phyloP scores from a whole-genome alignment of 176 grass and related monocot genomes.

The Panicum miliaceum region DNA sequence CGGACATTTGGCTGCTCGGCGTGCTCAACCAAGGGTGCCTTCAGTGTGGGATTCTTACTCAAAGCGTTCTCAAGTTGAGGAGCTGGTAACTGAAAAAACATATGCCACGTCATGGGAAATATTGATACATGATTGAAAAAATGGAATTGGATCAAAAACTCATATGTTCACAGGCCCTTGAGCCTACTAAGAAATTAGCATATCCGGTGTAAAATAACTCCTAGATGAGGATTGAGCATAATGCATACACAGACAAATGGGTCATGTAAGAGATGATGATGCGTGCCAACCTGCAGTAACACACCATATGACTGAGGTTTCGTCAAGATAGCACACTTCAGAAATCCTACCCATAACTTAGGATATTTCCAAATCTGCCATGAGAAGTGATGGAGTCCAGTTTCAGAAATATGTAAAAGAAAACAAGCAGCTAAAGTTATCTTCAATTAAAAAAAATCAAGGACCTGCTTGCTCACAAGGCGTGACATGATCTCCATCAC shows the following conservation, averaged over 20 bases:
- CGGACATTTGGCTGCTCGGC: constrained; percentile 79
- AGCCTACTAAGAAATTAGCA: background rate
- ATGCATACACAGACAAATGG: constrained; percentile 29
- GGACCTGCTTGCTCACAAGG: constrained; percentile 90
- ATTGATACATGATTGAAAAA: constrained; percentile 9
- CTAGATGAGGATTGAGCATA: background rate
- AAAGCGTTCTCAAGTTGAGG: constrained; percentile 93
- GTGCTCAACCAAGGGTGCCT: constrained; percentile 81
- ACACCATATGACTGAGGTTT: constrained; percentile 93
- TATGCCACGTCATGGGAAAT: constrained; percentile 17
- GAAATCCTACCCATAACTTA: constrained; percentile 94
- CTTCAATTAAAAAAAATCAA: constrained; percentile 15
- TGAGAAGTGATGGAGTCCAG: constrained; percentile 24
- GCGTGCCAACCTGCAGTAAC: constrained; percentile 73
- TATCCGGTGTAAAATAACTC: background rate
- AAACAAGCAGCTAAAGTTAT: background rate
- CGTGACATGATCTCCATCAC: constrained; percentile 93
- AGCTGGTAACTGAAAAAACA: constrained; percentile 74
- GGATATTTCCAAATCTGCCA: constrained; percentile 98
- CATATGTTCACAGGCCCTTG: background rate
- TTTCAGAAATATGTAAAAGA: constrained; percentile 30
- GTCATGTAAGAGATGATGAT: constrained; percentile 21
- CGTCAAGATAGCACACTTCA: constrained; percentile 87
- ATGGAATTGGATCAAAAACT: background rate
- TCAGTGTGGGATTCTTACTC: constrained; percentile 75